These are phyloP conservation scores for Phytophthora hybrid DNA, from an alignment of 352 stramenopile genomes.

Conservation along the genomic window DNA sequence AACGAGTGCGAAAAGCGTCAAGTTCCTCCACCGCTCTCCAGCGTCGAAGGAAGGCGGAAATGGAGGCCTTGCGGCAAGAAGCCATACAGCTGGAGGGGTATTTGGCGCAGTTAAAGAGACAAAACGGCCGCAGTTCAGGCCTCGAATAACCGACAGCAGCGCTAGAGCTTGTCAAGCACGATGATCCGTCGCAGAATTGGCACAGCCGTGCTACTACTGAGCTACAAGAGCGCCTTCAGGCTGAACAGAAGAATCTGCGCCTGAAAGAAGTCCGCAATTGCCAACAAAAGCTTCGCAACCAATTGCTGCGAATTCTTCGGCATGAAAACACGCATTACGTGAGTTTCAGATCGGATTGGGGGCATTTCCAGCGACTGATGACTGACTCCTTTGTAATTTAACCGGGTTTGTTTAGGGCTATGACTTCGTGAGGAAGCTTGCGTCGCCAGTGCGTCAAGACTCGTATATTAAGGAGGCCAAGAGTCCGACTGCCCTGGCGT, in stretches of 20 bases:
- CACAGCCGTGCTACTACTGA: constrained; percentile 11
- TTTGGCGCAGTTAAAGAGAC: constrained; percentile 23
- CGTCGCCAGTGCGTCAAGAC: neutral
- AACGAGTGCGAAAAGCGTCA: neutral
- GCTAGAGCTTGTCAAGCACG: too few species aligned
- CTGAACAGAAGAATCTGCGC: constrained; percentile 27
- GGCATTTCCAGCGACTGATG: neutral
- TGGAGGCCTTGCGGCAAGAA: constrained; percentile 23
- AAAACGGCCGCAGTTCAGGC: neutral
- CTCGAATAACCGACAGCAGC: neutral
- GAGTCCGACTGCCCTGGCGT: neutral
- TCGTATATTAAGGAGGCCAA: neutral
- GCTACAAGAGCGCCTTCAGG: constrained; percentile 19
- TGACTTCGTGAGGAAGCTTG: neutral
- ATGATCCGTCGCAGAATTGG: neutral
- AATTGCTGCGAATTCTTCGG: constrained; percentile 6
- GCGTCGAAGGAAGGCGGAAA: constrained; percentile 22
- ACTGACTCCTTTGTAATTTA: neutral
- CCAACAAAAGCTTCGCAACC: constrained; percentile 16
- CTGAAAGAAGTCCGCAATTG: constrained; percentile 21
- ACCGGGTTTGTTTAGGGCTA: neutral
- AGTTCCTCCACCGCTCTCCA: constrained; percentile 25
- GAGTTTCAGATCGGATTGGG: neutral
- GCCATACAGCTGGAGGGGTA: constrained; percentile 16
- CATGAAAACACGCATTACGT: constrained; percentile 7